Evolutionary conservation across 805 yeast genomes (phyloP).

Genomic region (Scheffersomyces amazonensis): DNA sequence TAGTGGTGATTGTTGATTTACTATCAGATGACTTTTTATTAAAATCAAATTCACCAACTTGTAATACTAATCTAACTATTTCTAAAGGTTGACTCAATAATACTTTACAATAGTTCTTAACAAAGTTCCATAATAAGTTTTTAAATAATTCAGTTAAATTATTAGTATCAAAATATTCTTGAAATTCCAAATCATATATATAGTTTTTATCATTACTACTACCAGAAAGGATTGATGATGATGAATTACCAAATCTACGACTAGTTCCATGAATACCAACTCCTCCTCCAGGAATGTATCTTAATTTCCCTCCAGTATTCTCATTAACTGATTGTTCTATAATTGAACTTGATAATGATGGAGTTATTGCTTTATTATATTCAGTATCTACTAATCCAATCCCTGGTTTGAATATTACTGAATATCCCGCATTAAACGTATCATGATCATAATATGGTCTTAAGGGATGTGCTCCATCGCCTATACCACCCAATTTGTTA

Average conservation of each 20-base stretch:
- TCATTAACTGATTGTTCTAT: slow-evolving; percentile 11
- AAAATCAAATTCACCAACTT: slow-evolving; percentile 64
- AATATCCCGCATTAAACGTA: slow-evolving; percentile 61
- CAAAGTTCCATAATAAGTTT: slow-evolving; percentile 57
- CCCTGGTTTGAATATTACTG: slow-evolving; percentile 59
- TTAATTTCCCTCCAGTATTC: slow-evolving; percentile 3
- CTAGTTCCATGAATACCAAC: not conserved
- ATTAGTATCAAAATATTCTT: slow-evolving; percentile 60
- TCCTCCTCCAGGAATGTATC: slow-evolving; percentile 14
- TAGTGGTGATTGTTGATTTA: not conserved
- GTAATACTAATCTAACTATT: slow-evolving; percentile 71
- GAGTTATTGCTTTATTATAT: slow-evolving; percentile 33
- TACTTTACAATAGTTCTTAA: slow-evolving; percentile 66
- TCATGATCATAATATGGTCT: slow-evolving; percentile 76
- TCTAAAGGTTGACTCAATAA: slow-evolving; percentile 86
- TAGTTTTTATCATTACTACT: slow-evolving; percentile 34
- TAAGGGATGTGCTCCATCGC: slow-evolving; percentile 14
- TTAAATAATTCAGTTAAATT: slow-evolving; percentile 56
- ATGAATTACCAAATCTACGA: not conserved
- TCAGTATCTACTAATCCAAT: slow-evolving; percentile 54
- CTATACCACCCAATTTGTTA: not conserved
- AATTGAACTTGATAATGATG: slow-evolving; percentile 20
- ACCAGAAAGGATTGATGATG: not conserved
- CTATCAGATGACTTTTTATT: slow-evolving; percentile 4
- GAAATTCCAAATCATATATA: slow-evolving; percentile 58